Evolutionary conservation across 306 rosid genomes (phyloP).

Genomic region (Crotalaria pallida): DNA sequence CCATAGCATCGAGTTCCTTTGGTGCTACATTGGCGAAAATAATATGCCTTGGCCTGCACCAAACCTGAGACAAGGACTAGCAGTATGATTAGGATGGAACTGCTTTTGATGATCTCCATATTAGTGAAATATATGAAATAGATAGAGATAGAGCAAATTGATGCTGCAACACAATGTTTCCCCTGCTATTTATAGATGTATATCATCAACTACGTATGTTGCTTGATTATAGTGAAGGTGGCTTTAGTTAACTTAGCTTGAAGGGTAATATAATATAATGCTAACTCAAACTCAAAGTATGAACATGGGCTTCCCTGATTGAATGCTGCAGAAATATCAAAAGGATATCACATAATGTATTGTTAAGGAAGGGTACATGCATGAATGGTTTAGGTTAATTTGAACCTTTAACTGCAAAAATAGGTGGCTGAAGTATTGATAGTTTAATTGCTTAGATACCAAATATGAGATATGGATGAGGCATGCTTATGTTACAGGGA

Average conservation of each 20-base stretch:
- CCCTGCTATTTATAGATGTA: slow-evolving; percentile 19
- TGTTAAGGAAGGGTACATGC: not conserved
- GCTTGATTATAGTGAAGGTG: slow-evolving; percentile 14
- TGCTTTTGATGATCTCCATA: slow-evolving; percentile 14
- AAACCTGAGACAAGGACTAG: slow-evolving; percentile 4
- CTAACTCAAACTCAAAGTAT: not conserved
- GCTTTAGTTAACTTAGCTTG: slow-evolving; percentile 24
- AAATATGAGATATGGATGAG: not conserved
- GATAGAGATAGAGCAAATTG: not conserved
- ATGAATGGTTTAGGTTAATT: not conserved
- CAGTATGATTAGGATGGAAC: not conserved
- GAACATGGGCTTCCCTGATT: slow-evolving; percentile 15
- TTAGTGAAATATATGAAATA: not conserved
- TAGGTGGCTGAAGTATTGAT: not conserved
- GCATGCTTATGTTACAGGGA: not conserved
- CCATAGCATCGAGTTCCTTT: slow-evolving; percentile 16
- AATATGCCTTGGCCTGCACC: slow-evolving; percentile 19
- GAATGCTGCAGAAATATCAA: not conserved
- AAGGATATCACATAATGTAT: not conserved
- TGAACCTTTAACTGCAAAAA: slow-evolving; percentile 29
- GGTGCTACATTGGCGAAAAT: slow-evolving; percentile 2
- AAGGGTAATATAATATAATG: not conserved
- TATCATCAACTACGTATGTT: not conserved
- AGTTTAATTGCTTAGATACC: not conserved
- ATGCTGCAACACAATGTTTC: not conserved